These are phyloP conservation scores for Begonia peltatifolia DNA, from an alignment of 306 rosid species.

Conservation along the genomic window DNA sequence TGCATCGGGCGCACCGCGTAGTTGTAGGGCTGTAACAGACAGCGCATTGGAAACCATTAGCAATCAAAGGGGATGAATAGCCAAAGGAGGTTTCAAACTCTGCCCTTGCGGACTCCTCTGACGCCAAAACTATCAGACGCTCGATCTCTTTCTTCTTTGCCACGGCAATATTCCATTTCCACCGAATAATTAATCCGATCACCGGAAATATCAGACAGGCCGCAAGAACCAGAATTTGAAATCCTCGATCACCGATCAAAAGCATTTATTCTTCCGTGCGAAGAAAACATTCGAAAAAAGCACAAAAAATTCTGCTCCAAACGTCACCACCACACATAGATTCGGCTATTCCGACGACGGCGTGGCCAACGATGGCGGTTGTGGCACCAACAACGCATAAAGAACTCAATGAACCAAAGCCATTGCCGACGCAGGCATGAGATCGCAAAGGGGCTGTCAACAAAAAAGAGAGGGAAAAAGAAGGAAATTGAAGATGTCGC, in stretches of 20 bases:
- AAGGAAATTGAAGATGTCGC: no score
- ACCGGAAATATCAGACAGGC: conserved; percentile 24
- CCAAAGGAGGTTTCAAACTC: conserved; percentile 41
- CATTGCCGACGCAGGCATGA: neutral
- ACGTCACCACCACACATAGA: conserved; percentile 32
- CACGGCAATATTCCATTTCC: conserved; percentile 45
- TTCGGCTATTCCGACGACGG: conserved; percentile 9
- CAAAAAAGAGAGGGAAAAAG: no score
- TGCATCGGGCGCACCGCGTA: conserved; percentile 58
- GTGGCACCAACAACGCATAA: neutral
- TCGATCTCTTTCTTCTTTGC: conserved; percentile 55
- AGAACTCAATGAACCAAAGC: conserved; percentile 7
- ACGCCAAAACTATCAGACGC: conserved; percentile 49
- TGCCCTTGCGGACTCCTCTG: conserved; percentile 53
- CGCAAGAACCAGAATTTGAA: conserved; percentile 45
- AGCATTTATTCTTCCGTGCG: conserved; percentile 51
- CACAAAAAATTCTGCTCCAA: conserved; percentile 16
- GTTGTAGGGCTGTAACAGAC: conserved; percentile 59
- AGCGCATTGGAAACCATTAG: conserved; percentile 28
- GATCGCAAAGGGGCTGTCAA: no score
- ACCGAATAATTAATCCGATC: conserved; percentile 30
- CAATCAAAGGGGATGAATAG: conserved; percentile 10
- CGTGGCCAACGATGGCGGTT: neutral
- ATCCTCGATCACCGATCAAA: conserved; percentile 62
- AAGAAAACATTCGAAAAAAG: conserved; percentile 32